These are phyloP conservation scores for Microbotryum lychnidis-dioicae DNA, from an alignment of 1,284 basidiomycete species.

Conservation along the genomic window DNA sequence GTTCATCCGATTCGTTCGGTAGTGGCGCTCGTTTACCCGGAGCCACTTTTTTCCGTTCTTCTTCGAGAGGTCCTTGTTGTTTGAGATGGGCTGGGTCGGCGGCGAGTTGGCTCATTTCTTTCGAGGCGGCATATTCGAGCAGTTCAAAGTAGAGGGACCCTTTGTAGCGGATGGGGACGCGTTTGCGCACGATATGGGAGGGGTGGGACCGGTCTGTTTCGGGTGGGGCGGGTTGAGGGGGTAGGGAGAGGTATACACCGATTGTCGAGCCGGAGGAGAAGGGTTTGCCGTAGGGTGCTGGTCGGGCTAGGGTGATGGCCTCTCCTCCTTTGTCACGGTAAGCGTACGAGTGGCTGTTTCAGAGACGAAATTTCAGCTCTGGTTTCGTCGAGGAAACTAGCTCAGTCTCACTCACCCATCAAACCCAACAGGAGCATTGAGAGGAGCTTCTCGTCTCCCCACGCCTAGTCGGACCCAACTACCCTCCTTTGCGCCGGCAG, in stretches of 20 bases:
- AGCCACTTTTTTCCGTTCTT: constrained; percentile 44
- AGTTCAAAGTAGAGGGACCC: constrained; percentile 95
- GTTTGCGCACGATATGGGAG: constrained; percentile 68
- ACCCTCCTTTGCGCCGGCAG: constrained; percentile 45
- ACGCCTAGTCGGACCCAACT: constrained; percentile 71
- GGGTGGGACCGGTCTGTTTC: constrained; percentile 53
- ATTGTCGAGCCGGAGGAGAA: constrained; percentile 81
- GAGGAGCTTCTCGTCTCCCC: constrained; percentile 78
- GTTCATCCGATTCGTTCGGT: constrained; percentile 20
- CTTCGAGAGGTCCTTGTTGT: constrained; percentile 27
- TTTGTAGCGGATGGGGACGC: constrained; percentile 87
- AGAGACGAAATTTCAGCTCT: not conserved
- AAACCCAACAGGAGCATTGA: constrained; percentile 86
- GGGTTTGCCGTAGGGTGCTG: constrained; percentile 62
- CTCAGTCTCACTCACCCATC: constrained; percentile 51
- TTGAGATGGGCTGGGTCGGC: constrained; percentile 46
- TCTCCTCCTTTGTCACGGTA: constrained; percentile 86
- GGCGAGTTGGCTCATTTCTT: constrained; percentile 73
- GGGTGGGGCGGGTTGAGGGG: constrained; percentile 46
- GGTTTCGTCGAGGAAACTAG: not conserved
- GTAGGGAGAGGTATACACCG: constrained; percentile 87
- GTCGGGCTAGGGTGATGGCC: constrained; percentile 74
- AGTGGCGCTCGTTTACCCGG: constrained; percentile 35
- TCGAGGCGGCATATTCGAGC: constrained; percentile 79
- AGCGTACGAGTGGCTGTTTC: constrained; percentile 68